Conservation (phyloP, 208 protist genomes). For the Crithidia mellificae region DNA sequence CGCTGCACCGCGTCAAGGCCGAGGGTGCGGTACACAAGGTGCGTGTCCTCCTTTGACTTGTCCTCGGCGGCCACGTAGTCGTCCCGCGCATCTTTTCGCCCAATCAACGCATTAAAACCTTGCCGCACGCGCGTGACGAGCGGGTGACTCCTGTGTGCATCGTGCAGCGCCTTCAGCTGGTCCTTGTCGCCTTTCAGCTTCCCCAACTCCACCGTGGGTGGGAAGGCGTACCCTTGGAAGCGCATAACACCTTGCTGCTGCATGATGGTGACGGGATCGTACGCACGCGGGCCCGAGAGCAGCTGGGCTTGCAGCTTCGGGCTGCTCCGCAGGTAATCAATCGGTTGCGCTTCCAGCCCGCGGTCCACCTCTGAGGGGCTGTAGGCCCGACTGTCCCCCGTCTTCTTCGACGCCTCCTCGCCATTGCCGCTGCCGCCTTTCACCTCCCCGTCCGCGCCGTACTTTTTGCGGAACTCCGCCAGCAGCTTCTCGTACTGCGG, state of each 20-base stretch:
- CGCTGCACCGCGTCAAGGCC: conserved; percentile 82
- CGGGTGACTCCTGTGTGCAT: conserved; percentile 37
- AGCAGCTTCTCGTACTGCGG: conserved; percentile 71
- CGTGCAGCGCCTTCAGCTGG: conserved; percentile 25
- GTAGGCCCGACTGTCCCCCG: conserved; percentile 35
- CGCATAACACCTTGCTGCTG: conserved; percentile 81
- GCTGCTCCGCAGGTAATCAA: conserved; percentile 78
- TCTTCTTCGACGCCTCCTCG: conserved; percentile 6
- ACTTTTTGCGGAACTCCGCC: conserved; percentile 70
- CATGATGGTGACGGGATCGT: conserved; percentile 76
- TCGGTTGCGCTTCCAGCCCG: conserved; percentile 69
- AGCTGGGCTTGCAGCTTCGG: conserved; percentile 64
- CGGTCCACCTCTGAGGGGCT: conserved; percentile 53
- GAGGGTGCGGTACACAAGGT: conserved; percentile 62
- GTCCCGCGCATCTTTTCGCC: conserved; percentile 39
- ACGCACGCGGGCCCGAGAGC: conserved; percentile 62
- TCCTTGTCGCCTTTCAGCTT: conserved; percentile 66
- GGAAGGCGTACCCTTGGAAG: conserved; percentile 87
- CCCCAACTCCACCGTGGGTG: conserved; percentile 73
- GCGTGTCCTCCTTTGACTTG: conserved; percentile 52
- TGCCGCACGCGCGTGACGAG: conserved; percentile 36
- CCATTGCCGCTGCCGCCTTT: neutral
- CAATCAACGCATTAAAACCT: conserved; percentile 46
- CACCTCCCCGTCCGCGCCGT: conserved; percentile 28
- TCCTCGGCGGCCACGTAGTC: conserved; percentile 52